Evolutionary conservation across 129 eudicot genomes (phyloP).

Genomic region (Ambrosia trifida): DNA sequence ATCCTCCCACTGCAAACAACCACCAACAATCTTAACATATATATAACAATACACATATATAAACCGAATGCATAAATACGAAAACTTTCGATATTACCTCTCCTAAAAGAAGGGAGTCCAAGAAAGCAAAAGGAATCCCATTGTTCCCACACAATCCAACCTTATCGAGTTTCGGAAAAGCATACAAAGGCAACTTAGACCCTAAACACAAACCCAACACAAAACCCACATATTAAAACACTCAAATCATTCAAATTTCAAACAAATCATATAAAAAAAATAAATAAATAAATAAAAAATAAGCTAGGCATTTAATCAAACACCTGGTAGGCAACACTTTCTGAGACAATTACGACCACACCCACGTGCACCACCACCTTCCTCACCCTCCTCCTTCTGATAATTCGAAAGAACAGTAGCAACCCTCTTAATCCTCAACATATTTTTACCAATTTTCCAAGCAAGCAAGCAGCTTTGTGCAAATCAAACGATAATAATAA

Average conservation of each 20-base stretch:
- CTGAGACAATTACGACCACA: conserved; percentile 78
- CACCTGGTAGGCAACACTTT: conserved; percentile 71
- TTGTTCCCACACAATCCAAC: conserved; percentile 33
- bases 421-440: conserved; percentile 68
- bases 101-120: conserved; percentile 87
- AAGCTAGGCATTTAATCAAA: conserved; percentile 1
- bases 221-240: background rate
- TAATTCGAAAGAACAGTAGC: conserved; percentile 62
- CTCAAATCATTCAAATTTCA: background rate
- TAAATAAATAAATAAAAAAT: background rate
- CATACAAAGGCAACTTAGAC: conserved; percentile 84
- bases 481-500: background rate
- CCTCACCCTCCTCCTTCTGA: conserved; percentile 53
- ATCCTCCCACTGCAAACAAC: conserved; percentile 61
- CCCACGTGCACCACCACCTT: conserved; percentile 26
- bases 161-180: conserved; percentile 56
- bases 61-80: background rate
- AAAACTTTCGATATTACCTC: conserved; percentile 50
- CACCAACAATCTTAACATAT: background rate
- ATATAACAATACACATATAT: background rate
- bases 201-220: conserved; percentile 41
- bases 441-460: conserved; percentile 16
- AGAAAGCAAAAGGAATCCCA: conserved; percentile 64
- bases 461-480: conserved; percentile 14
- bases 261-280: background rate